These are phyloP conservation scores for Pneumocystis jirovecii DNA, from an alignment of 1,139 yeast genomes.

Conservation along the genomic window DNA sequence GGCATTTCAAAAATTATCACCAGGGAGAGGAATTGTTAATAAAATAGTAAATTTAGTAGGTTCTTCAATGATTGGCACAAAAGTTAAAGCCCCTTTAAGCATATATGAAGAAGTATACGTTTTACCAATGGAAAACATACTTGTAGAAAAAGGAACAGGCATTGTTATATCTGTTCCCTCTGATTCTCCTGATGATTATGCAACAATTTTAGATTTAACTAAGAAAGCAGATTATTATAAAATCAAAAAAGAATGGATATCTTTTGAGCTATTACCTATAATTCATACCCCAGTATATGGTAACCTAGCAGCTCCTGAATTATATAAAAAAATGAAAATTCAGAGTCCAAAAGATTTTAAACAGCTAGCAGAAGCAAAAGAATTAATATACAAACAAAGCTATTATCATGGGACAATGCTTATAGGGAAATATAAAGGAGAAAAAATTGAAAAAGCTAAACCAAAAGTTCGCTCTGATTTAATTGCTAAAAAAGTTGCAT, in stretches of 20 bases:
- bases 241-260: constrained; percentile 77
- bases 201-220: constrained; percentile 67
- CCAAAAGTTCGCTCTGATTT: constrained; percentile 72
- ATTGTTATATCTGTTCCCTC: constrained; percentile 98
- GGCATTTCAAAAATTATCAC: constrained; percentile 89
- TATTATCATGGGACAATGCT: constrained; percentile 78
- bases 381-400: constrained; percentile 90
- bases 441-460: constrained; percentile 82
- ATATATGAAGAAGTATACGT: constrained; percentile 57
- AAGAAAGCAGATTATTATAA: constrained; percentile 86
- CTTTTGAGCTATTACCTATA: constrained; percentile 55
- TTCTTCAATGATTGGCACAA: constrained; percentile 64
- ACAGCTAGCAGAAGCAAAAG: constrained; percentile 83
- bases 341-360: constrained; percentile 87
- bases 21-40: constrained; percentile 63
- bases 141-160: constrained; percentile 95
- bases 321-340: constrained; percentile 77
- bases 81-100: constrained; percentile 74
- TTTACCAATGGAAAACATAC: constrained; percentile 93
- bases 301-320: constrained; percentile 67
- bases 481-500: constrained; percentile 63
- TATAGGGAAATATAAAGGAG: constrained; percentile 72
- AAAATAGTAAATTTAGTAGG: constrained; percentile 54
- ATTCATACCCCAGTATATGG: constrained; percentile 78
- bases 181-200: constrained; percentile 92